These are phyloP conservation scores for Boletus pseudopeckii DNA, from an alignment of 768 basidiomycete species.

Conservation along the genomic window DNA sequence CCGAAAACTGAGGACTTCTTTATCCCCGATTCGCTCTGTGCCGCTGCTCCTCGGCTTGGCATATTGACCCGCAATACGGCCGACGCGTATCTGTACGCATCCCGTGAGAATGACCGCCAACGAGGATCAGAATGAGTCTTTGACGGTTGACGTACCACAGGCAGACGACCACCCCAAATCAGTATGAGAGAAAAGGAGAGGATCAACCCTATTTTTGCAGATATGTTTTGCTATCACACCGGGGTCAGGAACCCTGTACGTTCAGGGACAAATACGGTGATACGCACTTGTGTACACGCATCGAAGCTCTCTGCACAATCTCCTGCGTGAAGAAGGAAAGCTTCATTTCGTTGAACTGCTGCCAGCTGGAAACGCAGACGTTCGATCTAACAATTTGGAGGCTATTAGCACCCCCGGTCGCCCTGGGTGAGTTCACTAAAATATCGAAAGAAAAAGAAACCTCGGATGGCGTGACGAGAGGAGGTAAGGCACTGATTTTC, in stretches of 20 bases:
- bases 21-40: constrained; percentile 73
- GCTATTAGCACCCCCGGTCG: constrained; percentile 19
- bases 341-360: constrained; percentile 80
- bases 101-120: constrained; percentile 4
- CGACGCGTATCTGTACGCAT: constrained; percentile 61
- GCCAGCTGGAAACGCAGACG: constrained; percentile 76
- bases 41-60: constrained; percentile 89
- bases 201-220: constrained; percentile 85
- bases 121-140: background rate
- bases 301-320: constrained; percentile 98
- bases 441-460: constrained; percentile 43
- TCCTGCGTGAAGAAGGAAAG: constrained; percentile 94
- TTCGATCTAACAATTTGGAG: constrained; percentile 55
- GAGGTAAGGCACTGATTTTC: constrained; percentile 78
- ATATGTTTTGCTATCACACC: constrained; percentile 71
- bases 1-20: constrained; percentile 85
- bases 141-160: constrained; percentile 60
- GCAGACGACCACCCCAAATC: constrained; percentile 88
- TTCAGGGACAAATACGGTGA: constrained; percentile 7
- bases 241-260: constrained; percentile 1
- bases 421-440: constrained; percentile 14
- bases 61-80: constrained; percentile 94
- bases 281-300: constrained; percentile 77
- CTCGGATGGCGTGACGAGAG: constrained; percentile 90
- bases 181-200: constrained; percentile 94